These are phyloP conservation scores for Fallopia convolvulus DNA, from an alignment of 148 eudicot genomes.

Conservation along the genomic window DNA sequence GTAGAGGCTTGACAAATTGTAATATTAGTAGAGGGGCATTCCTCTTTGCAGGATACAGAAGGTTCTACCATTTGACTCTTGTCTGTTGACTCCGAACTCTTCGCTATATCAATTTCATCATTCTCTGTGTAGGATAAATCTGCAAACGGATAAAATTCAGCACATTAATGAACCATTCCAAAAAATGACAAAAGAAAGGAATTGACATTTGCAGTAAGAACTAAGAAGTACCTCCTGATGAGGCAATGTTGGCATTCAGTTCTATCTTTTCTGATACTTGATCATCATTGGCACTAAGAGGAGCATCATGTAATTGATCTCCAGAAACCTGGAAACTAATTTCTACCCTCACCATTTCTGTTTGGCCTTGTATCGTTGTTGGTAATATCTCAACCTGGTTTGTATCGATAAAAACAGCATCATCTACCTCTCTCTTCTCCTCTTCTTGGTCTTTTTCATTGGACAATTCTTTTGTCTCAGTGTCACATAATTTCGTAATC, in stretches of 20 bases:
- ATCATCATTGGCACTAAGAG: not conserved
- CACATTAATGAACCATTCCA: not conserved
- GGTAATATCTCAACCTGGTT: not conserved
- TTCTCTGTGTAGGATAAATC: constrained; percentile 16
- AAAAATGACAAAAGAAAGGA: not conserved
- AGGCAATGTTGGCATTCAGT: not conserved
- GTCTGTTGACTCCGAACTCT: constrained; percentile 26
- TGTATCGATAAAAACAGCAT: not conserved
- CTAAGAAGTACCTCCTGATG: not conserved
- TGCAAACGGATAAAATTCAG: constrained; percentile 5
- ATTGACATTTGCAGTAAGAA: not conserved
- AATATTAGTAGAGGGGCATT: constrained; percentile 21
- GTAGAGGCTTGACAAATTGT: constrained; percentile 19
- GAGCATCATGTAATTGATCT: not conserved
- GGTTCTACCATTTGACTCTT: constrained; percentile 33
- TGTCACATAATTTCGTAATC: not conserved
- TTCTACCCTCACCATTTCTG: not conserved
- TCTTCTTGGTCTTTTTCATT: not conserved
- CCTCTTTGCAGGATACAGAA: constrained; percentile 19
- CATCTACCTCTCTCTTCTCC: not conserved
- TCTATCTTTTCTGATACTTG: not conserved
- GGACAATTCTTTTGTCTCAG: not conserved
- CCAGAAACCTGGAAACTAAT: not conserved
- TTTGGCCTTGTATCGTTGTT: not conserved
- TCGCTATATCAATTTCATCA: constrained; percentile 37